Evolutionary conservation across 768 basidiomycete species (phyloP).

Genomic region (Daedaleopsis nitida): DNA sequence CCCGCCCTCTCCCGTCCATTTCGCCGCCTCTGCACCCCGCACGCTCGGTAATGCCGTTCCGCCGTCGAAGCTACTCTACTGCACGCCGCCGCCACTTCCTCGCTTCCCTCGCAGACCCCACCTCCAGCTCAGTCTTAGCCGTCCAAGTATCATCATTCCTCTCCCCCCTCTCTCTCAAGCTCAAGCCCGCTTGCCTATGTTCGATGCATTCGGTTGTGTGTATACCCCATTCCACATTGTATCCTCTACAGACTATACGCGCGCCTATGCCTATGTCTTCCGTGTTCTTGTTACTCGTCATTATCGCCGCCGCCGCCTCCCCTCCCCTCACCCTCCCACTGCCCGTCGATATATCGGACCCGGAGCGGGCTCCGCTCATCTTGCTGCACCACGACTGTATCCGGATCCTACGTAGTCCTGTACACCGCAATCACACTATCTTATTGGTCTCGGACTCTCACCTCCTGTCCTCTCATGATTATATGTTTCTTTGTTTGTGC

Average conservation of each 20-base stretch:
- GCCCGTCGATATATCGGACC: constrained; percentile 1
- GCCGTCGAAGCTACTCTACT: no score
- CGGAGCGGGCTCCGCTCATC: constrained; percentile 17
- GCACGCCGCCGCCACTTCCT: neutral
- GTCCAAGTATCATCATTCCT: neutral
- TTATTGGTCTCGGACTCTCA: neutral
- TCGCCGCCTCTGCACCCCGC: neutral
- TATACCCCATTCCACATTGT: constrained; percentile 5
- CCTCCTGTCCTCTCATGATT: neutral
- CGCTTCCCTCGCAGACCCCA: neutral
- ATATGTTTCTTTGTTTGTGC: neutral
- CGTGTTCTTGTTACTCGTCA: neutral
- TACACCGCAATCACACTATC: neutral
- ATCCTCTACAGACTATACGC: constrained; percentile 1
- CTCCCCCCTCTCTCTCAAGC: neutral
- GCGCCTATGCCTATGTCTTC: neutral
- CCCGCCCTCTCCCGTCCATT: neutral
- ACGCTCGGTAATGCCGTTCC: no score
- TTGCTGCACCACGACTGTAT: constrained; percentile 4
- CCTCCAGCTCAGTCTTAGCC: no score
- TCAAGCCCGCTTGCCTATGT: neutral
- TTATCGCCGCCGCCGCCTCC: neutral
- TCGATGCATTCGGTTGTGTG: constrained; percentile 5
- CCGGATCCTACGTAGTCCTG: neutral
- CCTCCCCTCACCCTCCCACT: neutral